phyloP scores from a whole-genome alignment of 495 filamentous ascomycete genomes.

The Extremus antarcticus region DNA sequence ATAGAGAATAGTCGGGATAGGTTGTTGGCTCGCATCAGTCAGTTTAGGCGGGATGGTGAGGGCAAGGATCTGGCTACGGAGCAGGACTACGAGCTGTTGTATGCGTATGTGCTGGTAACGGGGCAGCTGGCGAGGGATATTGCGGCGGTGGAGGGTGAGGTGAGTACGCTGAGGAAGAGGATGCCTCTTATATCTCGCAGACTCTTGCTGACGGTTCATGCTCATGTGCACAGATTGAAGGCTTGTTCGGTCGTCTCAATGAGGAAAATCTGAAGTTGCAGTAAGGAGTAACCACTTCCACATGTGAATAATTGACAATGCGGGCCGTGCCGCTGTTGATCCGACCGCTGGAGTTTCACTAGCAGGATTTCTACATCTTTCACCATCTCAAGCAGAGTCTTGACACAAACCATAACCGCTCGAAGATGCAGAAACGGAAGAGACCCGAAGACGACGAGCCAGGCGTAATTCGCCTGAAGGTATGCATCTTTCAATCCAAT shows the following conservation, averaged over 20 bases:
- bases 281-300: neutral
- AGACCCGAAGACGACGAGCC: no score
- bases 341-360: neutral
- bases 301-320: neutral
- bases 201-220: no score
- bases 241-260: conserved; percentile 63
- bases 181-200: no score
- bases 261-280: conserved; percentile 59
- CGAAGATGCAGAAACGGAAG: no score
- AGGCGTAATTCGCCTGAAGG: no score
- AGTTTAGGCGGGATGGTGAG: conserved; percentile 64
- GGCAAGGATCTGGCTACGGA: conserved; percentile 43
- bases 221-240: no score
- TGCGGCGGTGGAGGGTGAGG: conserved; percentile 51
- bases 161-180: no score
- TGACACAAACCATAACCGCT: no score
- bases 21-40: conserved; percentile 79
- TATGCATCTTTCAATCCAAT: no score
- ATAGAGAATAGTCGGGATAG: conserved; percentile 69
- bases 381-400: no score
- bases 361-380: no score
- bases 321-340: neutral
- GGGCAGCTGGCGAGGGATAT: conserved; percentile 61
- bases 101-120: conserved; percentile 63
- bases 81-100: conserved; percentile 59